These are phyloP conservation scores for Cladosporium sp. DNA, from an alignment of 2,329 filamentous ascomycete species.

Conservation along the genomic window DNA sequence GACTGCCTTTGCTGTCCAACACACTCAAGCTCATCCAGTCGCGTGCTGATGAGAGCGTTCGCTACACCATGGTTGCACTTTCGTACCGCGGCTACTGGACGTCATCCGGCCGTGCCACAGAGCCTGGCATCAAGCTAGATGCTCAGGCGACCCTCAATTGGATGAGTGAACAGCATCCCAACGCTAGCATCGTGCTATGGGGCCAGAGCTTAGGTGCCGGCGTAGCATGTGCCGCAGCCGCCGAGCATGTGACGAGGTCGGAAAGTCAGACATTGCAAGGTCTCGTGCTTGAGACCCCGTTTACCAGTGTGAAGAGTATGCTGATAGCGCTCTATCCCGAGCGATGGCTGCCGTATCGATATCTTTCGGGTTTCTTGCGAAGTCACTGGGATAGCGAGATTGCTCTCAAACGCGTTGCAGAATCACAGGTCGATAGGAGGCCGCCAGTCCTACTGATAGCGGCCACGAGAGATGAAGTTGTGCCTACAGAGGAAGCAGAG, in stretches of 20 bases:
- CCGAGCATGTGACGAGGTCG: slow-evolving; percentile 38
- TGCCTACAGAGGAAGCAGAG: slow-evolving; percentile 54
- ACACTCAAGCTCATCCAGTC: slow-evolving; percentile 40
- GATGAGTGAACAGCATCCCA: slow-evolving; percentile 46
- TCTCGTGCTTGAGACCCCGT: slow-evolving; percentile 72
- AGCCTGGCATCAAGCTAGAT: slow-evolving; percentile 66
- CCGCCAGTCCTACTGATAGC: slow-evolving; percentile 51
- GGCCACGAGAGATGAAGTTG: slow-evolving; percentile 53
- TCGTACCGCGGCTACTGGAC: slow-evolving; percentile 74
- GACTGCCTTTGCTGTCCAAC: slow-evolving; percentile 44
- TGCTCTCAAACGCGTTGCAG: slow-evolving; percentile 38
- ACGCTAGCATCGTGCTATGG: slow-evolving; percentile 57
- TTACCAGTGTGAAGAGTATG: slow-evolving; percentile 67
- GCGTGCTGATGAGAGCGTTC: slow-evolving; percentile 12
- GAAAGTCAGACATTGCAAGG: slow-evolving; percentile 27
- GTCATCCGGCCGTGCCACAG: slow-evolving; percentile 66
- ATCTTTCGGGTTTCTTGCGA: slow-evolving; percentile 69
- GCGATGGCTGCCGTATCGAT: slow-evolving; percentile 73
- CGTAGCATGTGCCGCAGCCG: slow-evolving; percentile 61
- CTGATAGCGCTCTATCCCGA: slow-evolving; percentile 69
- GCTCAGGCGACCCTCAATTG: slow-evolving; percentile 61
- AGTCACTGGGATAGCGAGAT: slow-evolving; percentile 51
- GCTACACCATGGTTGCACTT: slow-evolving; percentile 43
- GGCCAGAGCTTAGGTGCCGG: slow-evolving; percentile 74
- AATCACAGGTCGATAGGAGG: not conserved